These are phyloP conservation scores for Platanthera guangdongensis DNA, from an alignment of 106 monocot genomes.

Conservation along the genomic window DNA sequence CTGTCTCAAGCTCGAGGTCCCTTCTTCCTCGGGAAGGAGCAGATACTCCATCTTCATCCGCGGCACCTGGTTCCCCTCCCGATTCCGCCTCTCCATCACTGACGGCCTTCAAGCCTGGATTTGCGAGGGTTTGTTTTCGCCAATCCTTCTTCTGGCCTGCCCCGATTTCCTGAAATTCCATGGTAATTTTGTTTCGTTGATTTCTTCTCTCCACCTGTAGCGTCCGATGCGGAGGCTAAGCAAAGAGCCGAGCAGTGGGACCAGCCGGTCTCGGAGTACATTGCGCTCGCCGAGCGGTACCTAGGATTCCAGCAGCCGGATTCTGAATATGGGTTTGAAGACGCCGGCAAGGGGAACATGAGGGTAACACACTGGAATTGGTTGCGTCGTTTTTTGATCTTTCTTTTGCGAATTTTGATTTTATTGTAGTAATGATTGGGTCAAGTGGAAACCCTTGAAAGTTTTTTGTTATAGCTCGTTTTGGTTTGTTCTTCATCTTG, in stretches of 20 bases:
- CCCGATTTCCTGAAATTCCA: background rate
- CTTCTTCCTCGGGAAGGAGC: constrained; percentile 25
- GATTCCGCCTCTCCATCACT: constrained; percentile 67
- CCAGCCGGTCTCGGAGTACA: constrained; percentile 51
- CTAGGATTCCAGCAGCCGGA: constrained; percentile 69
- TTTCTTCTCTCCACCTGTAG: constrained; percentile 11
- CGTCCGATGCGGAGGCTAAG: constrained; percentile 62
- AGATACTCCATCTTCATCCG: constrained; percentile 52
- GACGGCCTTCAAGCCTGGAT: constrained; percentile 73
- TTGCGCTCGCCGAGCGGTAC: constrained; percentile 60
- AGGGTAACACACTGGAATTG: constrained; percentile 37
- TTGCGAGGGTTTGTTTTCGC: constrained; percentile 32
- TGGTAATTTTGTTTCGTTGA: background rate
- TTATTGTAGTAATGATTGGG: background rate
- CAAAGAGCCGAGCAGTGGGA: constrained; percentile 94
- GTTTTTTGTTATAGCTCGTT: too few relatives aligned
- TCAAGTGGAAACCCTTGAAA: too few relatives aligned
- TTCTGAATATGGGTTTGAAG: constrained; percentile 69
- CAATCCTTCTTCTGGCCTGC: background rate
- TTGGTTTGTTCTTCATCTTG: too few relatives aligned
- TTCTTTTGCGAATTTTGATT: background rate
- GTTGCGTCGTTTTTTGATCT: background rate
- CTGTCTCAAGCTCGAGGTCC: constrained; percentile 55
- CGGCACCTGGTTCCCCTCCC: constrained; percentile 64
- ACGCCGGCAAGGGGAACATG: constrained; percentile 49